phyloP scores from a whole-genome alignment of 2,329 filamentous ascomycete genomes.

The Cytospora leucostoma region DNA sequence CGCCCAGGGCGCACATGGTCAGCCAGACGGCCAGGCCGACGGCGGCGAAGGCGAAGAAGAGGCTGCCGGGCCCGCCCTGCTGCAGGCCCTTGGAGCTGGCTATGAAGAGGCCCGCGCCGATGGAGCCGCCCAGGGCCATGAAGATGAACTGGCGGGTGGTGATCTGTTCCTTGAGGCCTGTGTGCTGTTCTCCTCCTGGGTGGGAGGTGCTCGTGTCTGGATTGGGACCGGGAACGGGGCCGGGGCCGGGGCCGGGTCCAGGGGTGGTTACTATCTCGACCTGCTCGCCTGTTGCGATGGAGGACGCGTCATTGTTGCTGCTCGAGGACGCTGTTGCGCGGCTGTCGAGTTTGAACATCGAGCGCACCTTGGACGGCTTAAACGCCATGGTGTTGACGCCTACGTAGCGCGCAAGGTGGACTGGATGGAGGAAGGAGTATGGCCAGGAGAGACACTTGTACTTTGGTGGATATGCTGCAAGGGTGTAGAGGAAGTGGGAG shows the following conservation, averaged over 20 bases:
- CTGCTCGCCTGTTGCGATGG: neutral
- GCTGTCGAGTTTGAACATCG: constrained; percentile 4
- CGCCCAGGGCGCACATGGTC: constrained; percentile 36
- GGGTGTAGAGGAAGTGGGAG: no score
- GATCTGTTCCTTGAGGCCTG: constrained; percentile 34
- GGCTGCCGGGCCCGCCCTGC: constrained; percentile 36
- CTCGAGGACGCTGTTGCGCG: neutral
- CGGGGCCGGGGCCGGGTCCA: no score
- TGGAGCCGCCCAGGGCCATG: constrained; percentile 40
- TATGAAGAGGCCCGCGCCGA: constrained; percentile 41
- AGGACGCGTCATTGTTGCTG: neutral
- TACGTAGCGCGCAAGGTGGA: neutral
- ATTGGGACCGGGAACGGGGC: no score
- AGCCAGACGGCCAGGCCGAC: constrained; percentile 38
- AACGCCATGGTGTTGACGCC: neutral
- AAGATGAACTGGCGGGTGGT: constrained; percentile 40
- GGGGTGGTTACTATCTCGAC: neutral
- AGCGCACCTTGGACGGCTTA: neutral
- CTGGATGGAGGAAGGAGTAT: neutral
- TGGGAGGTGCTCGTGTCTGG: no score
- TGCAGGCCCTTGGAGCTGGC: constrained; percentile 37
- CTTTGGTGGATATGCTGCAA: no score
- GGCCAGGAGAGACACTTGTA: no score
- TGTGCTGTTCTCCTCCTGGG: constrained; percentile 9
- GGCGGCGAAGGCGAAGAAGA: constrained; percentile 38